Conservation (phyloP, 202 grass and related monocot genomes). For the Cymbopogon flexuosus region DNA sequence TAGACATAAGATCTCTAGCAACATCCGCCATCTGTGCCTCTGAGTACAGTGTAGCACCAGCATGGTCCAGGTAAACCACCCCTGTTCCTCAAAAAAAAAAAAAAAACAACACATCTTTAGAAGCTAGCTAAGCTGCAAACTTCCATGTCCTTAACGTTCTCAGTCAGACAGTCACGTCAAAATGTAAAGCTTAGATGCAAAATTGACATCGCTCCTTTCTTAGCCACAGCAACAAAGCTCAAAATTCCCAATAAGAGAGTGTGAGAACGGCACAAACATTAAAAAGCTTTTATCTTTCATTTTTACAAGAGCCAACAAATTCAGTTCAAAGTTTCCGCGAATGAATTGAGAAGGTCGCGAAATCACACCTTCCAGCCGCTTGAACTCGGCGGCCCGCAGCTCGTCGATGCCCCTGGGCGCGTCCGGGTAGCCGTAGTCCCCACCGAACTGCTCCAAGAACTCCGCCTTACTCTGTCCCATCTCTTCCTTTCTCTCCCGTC, state of each 20-base stretch:
- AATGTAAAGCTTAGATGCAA: neutral
- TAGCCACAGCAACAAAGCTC: neutral
- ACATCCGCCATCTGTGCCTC: constrained; percentile 73
- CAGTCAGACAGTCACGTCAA: neutral
- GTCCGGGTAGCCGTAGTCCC: constrained; percentile 70
- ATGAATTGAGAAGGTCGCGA: neutral
- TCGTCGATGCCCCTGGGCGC: constrained; percentile 63
- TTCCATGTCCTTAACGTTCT: neutral
- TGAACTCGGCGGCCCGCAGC: constrained; percentile 73
- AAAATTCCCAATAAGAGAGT: neutral
- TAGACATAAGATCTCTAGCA: constrained; percentile 54
- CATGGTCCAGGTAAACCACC: constrained; percentile 79
- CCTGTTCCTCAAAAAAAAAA: constrained; percentile 57
- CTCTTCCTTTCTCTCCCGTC: neutral
- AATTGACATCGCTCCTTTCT: neutral
- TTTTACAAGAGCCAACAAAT: neutral
- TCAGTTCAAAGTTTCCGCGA: neutral
- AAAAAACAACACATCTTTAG: neutral
- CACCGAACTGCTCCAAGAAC: constrained; percentile 58
- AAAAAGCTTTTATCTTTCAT: neutral
- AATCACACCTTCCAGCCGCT: constrained; percentile 67
- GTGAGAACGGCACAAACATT: neutral
- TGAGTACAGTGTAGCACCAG: constrained; percentile 71
- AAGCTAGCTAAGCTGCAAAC: neutral
- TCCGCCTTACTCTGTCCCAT: constrained; percentile 48